Evolutionary conservation across 2,329 filamentous ascomycete genomes (phyloP).

Genomic region (Magnaporthales sp.): DNA sequence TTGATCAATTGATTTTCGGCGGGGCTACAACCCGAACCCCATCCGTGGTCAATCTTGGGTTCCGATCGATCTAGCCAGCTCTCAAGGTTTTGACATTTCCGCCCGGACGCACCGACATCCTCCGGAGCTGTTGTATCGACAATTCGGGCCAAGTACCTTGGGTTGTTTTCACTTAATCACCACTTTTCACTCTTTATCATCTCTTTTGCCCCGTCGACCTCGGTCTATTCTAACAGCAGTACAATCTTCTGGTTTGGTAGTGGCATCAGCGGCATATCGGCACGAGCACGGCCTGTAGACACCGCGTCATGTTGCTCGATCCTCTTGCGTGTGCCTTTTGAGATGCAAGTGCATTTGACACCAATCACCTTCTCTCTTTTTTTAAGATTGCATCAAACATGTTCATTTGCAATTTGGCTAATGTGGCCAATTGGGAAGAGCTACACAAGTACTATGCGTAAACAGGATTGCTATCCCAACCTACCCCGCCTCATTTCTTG

Average conservation of each 20-base stretch:
- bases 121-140: neutral
- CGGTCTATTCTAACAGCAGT: neutral
- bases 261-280: neutral
- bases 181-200: neutral
- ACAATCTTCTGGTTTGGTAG: neutral
- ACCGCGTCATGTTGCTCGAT: neutral
- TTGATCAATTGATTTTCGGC: neutral
- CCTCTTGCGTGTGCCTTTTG: neutral
- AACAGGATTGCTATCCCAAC: neutral
- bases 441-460: neutral
- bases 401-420: neutral
- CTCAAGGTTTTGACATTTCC: neutral
- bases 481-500: neutral
- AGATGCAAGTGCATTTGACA: neutral
- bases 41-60: neutral
- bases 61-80: neutral
- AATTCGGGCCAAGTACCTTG: neutral
- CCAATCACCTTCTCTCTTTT: neutral
- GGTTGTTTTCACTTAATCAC: neutral
- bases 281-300: neutral
- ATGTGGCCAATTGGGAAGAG: neutral
- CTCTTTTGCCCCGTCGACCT: neutral
- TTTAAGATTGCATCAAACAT: neutral
- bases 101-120: neutral
- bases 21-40: neutral